Evolutionary conservation across 2,329 filamentous ascomycete genomes (phyloP).

Genomic region (Aspergillus hortae): DNA sequence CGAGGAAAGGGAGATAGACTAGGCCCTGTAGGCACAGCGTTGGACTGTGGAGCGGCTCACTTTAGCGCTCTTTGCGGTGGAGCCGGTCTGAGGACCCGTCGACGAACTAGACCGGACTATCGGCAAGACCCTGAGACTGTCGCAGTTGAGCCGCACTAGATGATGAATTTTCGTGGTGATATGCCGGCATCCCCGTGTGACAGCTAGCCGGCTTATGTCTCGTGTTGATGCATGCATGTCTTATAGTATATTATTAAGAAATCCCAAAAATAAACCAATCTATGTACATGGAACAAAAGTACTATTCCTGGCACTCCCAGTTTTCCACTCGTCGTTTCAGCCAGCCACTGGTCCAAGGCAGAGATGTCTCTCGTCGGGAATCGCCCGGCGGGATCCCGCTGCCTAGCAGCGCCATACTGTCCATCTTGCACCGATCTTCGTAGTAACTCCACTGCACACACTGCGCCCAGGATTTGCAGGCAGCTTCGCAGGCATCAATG

Average conservation of each 20-base stretch:
- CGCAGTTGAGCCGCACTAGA: too few relatives aligned
- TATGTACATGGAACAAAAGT: neutral
- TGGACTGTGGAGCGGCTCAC: too few relatives aligned
- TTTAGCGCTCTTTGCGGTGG: too few relatives aligned
- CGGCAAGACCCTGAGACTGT: too few relatives aligned
- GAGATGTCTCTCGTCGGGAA: constrained; percentile 19
- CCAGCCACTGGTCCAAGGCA: constrained; percentile 25
- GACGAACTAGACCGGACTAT: too few relatives aligned
- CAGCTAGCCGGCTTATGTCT: too few relatives aligned
- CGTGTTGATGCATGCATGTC: too few relatives aligned
- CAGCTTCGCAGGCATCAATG: constrained; percentile 21
- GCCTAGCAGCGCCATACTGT: constrained; percentile 20
- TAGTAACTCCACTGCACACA: constrained; percentile 28
- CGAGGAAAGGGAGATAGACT: neutral
- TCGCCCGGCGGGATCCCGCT: constrained; percentile 20
- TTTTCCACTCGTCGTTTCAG: constrained; percentile 3
- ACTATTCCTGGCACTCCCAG: neutral
- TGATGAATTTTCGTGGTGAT: too few relatives aligned
- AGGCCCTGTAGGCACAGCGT: too few relatives aligned
- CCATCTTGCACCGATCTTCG: constrained; percentile 25
- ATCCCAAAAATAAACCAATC: neutral
- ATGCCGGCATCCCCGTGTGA: too few relatives aligned
- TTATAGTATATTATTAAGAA: too few relatives aligned
- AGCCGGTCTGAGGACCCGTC: too few relatives aligned
- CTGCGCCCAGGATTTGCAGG: constrained; percentile 20